Base-by-base conservation (phyloP, 192 early-diverging fungal genomes). In the Spinellus fusiger region DNA sequence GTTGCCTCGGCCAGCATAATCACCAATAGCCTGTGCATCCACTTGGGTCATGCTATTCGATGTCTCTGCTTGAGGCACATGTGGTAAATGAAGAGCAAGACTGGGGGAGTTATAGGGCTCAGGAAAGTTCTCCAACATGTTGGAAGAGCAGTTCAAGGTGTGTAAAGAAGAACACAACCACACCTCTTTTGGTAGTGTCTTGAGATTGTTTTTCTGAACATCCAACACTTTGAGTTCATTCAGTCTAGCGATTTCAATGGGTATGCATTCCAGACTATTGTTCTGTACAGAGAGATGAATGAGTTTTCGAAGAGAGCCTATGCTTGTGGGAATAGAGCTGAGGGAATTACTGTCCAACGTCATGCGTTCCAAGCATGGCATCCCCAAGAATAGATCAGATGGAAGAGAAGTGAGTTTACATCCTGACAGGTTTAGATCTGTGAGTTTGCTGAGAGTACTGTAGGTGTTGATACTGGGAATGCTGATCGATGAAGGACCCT, bases 71-170 rank as follows among this genome's bases (percentile, higher is more conserved):
- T n/a, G n/a, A n/a, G 59, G 26, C 7, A 50, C 50, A 3, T 37
- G 50, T 4, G 59, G 29, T 9, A 62, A 73, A 54, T 75, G 77
- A 12, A 79, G 59, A 65, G 73, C 77, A 62, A 77, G 47, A 26
- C 64, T 54, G 9, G 55, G 54, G 5, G 40, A n/a, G 71, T 40
- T n/a, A 38, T 56, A 76, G 15, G 91, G 91, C 32, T 86, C 78
- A 27, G 91, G 92, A 70, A 95, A 93, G 25, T 71, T 64, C 54
- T 89, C 89, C 15, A 95, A 68, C 40, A 89, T 56, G 52, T 95
- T 95, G 22, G 89, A 92, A 3, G 85, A 89, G 23, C 80, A 80
- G 46, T 93, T 95, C 16, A 95, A 69, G 7, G 74, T 62, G 23
- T 72, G 70, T 22, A 95, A 78, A 16, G 76, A 80, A 52, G 78